Conservation (phyloP, 2,329 filamentous ascomycete genomes). For the Bimuria novae-zelandiae region DNA sequence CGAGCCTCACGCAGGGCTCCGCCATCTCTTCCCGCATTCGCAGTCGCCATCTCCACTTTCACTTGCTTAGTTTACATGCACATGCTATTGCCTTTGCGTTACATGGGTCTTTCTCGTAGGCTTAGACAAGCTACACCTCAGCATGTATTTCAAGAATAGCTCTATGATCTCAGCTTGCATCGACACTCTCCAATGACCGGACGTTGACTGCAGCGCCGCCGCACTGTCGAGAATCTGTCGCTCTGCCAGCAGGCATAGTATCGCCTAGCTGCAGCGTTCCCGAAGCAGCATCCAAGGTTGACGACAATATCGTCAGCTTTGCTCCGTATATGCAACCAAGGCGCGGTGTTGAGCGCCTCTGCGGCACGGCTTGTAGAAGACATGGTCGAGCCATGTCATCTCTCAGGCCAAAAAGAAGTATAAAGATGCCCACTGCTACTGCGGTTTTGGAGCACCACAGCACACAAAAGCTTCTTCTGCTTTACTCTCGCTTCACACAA, state of each 20-base stretch:
- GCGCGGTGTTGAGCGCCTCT: conserved; percentile 3
- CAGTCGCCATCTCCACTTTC: neutral
- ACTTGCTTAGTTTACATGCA: conserved; percentile 8
- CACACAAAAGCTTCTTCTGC: conserved; percentile 10
- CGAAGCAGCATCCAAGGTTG: conserved; percentile 4
- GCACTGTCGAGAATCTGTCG: conserved; percentile 5
- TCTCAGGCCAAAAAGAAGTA: conserved; percentile 6
- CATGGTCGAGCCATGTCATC: conserved; percentile 8
- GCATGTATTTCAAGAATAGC: neutral
- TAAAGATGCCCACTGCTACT: conserved; percentile 17
- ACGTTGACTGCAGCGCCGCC: conserved; percentile 1
- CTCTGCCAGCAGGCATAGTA: conserved; percentile 8
- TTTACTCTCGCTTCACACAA: conserved; percentile 6
- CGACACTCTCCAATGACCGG: conserved; percentile 9
- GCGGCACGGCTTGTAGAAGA: neutral
- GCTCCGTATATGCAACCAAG: conserved; percentile 12
- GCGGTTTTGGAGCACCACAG: conserved; percentile 5
- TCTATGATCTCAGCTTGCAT: conserved; percentile 10
- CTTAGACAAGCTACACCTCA: conserved; percentile 3
- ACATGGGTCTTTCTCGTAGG: conserved; percentile 3
- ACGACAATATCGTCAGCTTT: conserved; percentile 11
- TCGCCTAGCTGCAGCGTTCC: conserved; percentile 10
- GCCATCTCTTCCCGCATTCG: conserved; percentile 1
- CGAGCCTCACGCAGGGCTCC: conserved; percentile 8
- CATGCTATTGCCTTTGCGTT: conserved; percentile 9